Evolutionary conservation across 495 filamentous ascomycete genomes (phyloP).

Genomic region (Penicillium salamii): DNA sequence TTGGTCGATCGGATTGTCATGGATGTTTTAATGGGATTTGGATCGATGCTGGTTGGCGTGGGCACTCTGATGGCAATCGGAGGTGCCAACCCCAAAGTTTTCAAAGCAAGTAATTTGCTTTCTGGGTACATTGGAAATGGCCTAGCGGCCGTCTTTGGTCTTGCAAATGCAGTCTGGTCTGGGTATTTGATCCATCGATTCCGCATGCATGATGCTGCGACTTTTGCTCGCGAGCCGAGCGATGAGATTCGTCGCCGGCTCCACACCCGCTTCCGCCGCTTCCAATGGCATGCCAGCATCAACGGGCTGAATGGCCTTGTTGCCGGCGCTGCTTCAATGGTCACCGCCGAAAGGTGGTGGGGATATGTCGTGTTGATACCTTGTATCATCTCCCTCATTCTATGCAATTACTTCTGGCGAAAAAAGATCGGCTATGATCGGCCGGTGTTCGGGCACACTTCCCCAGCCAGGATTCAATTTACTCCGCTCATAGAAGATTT

Average conservation of each 20-base stretch:
- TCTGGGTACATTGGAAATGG: constrained; percentile 50
- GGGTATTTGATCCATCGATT: constrained; percentile 36
- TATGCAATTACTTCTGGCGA: constrained; percentile 47
- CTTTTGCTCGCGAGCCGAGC: constrained; percentile 8
- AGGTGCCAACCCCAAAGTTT: constrained; percentile 40
- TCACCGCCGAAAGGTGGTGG: constrained; percentile 48
- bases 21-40: constrained; percentile 45
- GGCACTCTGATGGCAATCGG: constrained; percentile 52
- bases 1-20: constrained; percentile 47
- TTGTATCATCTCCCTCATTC: constrained; percentile 41
- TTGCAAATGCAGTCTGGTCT: constrained; percentile 46
- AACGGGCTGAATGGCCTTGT: constrained; percentile 44
- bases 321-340: constrained; percentile 49
- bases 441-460: constrained; percentile 20
- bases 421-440: constrained; percentile 45
- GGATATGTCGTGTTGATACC: constrained; percentile 49
- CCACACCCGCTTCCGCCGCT: constrained; percentile 29
- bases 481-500: constrained; percentile 28
- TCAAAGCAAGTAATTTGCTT: constrained; percentile 43
- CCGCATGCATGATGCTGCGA: constrained; percentile 25
- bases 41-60: constrained; percentile 44
- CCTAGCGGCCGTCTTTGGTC: constrained; percentile 40
- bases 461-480: constrained; percentile 12
- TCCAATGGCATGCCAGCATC: constrained; percentile 40
- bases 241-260: constrained; percentile 26